phyloP scores from a whole-genome alignment of 1,284 basidiomycete species.

The Austroboletus novae-zelandiae region DNA sequence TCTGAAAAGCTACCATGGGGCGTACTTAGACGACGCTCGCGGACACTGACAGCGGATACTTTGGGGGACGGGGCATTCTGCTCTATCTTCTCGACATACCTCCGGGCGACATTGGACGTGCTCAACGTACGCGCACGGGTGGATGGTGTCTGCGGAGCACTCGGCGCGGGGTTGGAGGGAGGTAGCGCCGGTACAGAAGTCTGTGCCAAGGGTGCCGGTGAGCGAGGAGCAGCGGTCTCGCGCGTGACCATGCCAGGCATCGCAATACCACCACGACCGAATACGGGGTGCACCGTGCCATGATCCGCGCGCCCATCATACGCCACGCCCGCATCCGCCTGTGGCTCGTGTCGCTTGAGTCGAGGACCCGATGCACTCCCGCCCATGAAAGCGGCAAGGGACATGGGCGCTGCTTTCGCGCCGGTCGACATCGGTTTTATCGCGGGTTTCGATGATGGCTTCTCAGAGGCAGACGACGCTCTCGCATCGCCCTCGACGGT shows the following conservation, averaged over 20 bases:
- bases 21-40: constrained; percentile 40
- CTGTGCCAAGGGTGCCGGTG: constrained; percentile 31
- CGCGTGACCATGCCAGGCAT: constrained; percentile 58
- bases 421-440: constrained; percentile 10
- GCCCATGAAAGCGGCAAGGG: constrained; percentile 76
- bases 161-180: background rate
- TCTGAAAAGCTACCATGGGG: constrained; percentile 28
- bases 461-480: constrained; percentile 4
- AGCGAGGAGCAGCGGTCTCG: constrained; percentile 3
- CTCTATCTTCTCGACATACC: constrained; percentile 37
- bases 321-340: constrained; percentile 62
- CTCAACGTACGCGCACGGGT: constrained; percentile 35
- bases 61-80: constrained; percentile 15
- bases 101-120: constrained; percentile 35
- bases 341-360: constrained; percentile 67
- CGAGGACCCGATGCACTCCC: constrained; percentile 63
- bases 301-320: constrained; percentile 61
- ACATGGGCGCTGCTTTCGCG: constrained; percentile 38
- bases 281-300: constrained; percentile 62
- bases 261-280: constrained; percentile 68
- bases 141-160: constrained; percentile 6
- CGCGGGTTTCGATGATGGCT: constrained; percentile 10
- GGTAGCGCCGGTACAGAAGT: constrained; percentile 1
- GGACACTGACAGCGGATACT: constrained; percentile 15
- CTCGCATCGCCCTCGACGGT: constrained; percentile 8